Evolutionary conservation across 768 basidiomycete species (phyloP).

Genomic region (Mycena albidolilacea): DNA sequence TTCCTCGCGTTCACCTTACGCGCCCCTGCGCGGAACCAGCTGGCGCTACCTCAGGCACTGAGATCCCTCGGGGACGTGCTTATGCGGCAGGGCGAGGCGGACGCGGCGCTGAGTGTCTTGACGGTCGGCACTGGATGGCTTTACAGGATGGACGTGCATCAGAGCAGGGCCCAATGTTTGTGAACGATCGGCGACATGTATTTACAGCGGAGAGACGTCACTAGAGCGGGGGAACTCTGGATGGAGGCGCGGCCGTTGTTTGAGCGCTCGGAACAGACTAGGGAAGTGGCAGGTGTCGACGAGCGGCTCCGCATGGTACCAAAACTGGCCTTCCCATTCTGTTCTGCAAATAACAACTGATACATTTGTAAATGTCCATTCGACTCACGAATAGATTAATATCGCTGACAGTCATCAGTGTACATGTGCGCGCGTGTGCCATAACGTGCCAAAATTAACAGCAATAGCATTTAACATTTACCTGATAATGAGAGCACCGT

Average conservation of each 20-base stretch:
- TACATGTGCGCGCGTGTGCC: no score
- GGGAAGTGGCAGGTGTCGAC: constrained; percentile 1
- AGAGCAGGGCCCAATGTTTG: background rate
- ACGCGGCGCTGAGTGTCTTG: background rate
- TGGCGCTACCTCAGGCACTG: constrained; percentile 7
- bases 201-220: background rate
- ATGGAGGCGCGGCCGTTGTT: constrained; percentile 12
- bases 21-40: background rate
- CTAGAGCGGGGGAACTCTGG: background rate
- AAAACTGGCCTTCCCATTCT: no score
- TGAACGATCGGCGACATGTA: background rate
- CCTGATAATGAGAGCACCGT: no score
- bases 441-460: no score
- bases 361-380: no score
- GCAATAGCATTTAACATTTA: no score
- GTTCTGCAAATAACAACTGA: no score
- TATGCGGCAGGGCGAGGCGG: background rate
- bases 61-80: constrained; percentile 9
- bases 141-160: background rate
- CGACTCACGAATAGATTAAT: no score
- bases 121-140: constrained; percentile 10
- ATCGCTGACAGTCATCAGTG: no score
- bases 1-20: constrained; percentile 3
- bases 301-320: background rate
- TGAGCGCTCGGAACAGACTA: constrained; percentile 6